Evolutionary conservation across 768 basidiomycete species (phyloP).

Genomic region (Lenzites betulinus): DNA sequence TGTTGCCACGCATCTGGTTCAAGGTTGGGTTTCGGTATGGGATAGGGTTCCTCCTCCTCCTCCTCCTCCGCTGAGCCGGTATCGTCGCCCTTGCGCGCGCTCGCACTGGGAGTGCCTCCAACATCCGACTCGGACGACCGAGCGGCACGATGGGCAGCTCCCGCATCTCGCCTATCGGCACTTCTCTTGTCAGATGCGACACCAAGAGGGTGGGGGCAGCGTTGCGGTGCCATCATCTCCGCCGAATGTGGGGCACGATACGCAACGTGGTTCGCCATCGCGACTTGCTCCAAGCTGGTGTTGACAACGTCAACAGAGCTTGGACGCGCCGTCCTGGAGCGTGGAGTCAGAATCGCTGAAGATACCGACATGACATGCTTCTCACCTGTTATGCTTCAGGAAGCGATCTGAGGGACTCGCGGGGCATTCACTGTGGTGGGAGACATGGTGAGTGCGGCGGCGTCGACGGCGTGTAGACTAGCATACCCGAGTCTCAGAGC

Average conservation of each 20-base stretch:
- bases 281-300: background rate
- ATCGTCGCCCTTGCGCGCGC: too few relatives aligned
- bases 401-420: constrained; percentile 19
- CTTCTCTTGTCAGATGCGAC: constrained; percentile 12
- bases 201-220: background rate
- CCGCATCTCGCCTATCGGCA: background rate
- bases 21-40: too few relatives aligned
- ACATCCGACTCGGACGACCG: too few relatives aligned
- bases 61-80: background rate
- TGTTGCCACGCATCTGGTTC: too few relatives aligned
- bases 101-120: too few relatives aligned
- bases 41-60: constrained; percentile 1
- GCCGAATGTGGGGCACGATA: background rate
- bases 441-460: background rate
- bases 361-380: background rate
- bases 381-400: constrained; percentile 21
- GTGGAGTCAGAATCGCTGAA: background rate
- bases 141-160: background rate
- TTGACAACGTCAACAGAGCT: background rate
- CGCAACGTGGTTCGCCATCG: background rate
- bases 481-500: constrained; percentile 21
- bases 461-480: background rate
- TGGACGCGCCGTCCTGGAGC: constrained; percentile 2
- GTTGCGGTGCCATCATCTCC: background rate
- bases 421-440: constrained; percentile 3